phyloP scores from a whole-genome alignment of 495 filamentous ascomycete species.

The Cercophora sp. region DNA sequence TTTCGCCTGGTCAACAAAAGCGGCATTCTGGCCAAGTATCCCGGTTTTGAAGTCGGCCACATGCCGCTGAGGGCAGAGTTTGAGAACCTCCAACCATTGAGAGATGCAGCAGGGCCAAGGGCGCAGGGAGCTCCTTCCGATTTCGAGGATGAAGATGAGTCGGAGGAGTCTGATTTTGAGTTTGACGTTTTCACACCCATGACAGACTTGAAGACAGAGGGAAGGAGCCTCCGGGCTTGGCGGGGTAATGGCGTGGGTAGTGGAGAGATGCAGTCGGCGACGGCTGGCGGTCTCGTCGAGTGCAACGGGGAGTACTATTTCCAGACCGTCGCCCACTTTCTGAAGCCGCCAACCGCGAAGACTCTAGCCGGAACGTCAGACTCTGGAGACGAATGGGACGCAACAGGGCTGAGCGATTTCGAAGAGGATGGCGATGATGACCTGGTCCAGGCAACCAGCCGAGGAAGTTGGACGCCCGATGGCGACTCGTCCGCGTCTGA shows the following conservation, averaged over 20 bases:
- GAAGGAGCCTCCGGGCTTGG: too few species aligned
- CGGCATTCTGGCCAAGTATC: conserved; percentile 5
- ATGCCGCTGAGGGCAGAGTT: conserved; percentile 8
- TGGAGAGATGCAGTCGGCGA: neutral
- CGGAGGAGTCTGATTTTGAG: too few species aligned
- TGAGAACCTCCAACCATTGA: conserved; percentile 6
- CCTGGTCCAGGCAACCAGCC: neutral
- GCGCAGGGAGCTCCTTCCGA: neutral
- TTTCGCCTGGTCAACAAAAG: conserved; percentile 11
- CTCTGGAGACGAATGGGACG: neutral
- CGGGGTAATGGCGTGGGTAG: neutral
- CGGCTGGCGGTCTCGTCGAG: neutral
- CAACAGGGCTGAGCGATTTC: neutral
- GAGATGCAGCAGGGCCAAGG: neutral
- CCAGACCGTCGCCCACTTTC: conserved; percentile 4
- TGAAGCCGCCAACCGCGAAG: too few species aligned
- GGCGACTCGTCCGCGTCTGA: too few species aligned
- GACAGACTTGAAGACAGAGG: too few species aligned
- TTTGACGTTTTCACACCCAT: too few species aligned
- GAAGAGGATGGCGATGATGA: neutral
- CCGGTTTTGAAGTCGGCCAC: conserved; percentile 10
- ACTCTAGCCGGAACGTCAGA: neutral
- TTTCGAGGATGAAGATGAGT: neutral
- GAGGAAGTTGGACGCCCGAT: neutral
- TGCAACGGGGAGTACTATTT: neutral